Evolutionary conservation across 2,329 filamentous ascomycete genomes (phyloP).

Genomic region (Nemania sp.): DNA sequence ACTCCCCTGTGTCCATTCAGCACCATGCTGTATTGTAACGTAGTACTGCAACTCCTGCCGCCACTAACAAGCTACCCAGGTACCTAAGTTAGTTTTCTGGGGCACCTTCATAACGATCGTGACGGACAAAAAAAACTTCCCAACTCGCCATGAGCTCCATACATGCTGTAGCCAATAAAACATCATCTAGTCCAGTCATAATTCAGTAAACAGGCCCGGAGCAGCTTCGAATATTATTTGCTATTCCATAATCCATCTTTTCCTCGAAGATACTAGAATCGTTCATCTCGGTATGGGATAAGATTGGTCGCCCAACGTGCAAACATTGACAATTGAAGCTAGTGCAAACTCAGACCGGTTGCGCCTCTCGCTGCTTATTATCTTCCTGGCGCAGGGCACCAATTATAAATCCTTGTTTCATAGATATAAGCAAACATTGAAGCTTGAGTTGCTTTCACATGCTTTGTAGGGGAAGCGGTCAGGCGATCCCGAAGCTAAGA

Average conservation of each 20-base stretch:
- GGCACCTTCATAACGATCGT: constrained; percentile 10
- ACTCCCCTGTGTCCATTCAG: constrained; percentile 25
- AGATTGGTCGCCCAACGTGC: constrained; percentile 1
- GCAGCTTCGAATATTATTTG: constrained; percentile 11
- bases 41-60: constrained; percentile 32
- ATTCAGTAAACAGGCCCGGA: constrained; percentile 1
- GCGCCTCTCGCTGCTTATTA: background rate
- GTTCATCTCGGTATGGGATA: constrained; percentile 1
- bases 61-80: no score
- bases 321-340: constrained; percentile 1
- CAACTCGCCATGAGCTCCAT: constrained; percentile 3
- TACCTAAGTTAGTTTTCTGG: constrained; percentile 16
- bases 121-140: constrained; percentile 18
- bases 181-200: constrained; percentile 6
- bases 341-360: background rate
- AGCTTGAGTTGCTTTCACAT: no score
- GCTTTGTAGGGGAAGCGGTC: constrained; percentile 7
- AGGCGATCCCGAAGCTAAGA: constrained; percentile 9
- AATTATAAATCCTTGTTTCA: constrained; percentile 20
- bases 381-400: background rate
- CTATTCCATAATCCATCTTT: constrained; percentile 2
- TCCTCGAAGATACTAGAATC: background rate
- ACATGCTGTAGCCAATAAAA: constrained; percentile 18
- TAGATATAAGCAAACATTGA: constrained; percentile 6
- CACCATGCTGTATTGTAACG: constrained; percentile 35